Conservation (phyloP, 1,284 basidiomycete genomes). For the Garcileccinum viscosum region DNA sequence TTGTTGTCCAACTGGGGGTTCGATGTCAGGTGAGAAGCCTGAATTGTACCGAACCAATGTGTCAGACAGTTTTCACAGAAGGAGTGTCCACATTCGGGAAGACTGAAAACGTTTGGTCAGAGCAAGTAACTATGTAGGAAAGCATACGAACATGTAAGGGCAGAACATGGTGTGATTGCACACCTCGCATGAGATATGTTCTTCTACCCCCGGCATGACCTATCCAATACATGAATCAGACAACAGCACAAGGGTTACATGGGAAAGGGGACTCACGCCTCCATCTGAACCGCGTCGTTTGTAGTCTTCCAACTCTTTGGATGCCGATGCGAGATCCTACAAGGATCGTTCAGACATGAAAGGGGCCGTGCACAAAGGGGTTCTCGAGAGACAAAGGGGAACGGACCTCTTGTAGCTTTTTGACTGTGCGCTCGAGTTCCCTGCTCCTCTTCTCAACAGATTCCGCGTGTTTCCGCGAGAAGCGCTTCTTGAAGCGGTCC, state of each 20-base stretch:
- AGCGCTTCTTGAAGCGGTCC: slow-evolving; percentile 10
- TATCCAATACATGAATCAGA: slow-evolving; percentile 13
- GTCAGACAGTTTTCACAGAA: slow-evolving; percentile 69
- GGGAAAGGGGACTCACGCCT: neutral
- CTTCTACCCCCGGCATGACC: slow-evolving; percentile 48
- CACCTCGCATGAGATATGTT: slow-evolving; percentile 64
- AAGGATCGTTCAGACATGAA: neutral
- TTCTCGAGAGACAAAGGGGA: too few species aligned
- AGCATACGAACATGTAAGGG: slow-evolving; percentile 61
- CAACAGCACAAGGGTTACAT: neutral
- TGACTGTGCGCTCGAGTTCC: slow-evolving; percentile 26
- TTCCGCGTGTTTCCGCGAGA: slow-evolving; percentile 8
- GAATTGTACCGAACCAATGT: slow-evolving; percentile 68
- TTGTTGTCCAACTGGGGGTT: slow-evolving; percentile 54
- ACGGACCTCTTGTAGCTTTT: slow-evolving; percentile 30
- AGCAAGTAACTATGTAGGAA: neutral
- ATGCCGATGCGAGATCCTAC: neutral
- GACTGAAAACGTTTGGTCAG: slow-evolving; percentile 41
- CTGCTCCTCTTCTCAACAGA: slow-evolving; percentile 9
- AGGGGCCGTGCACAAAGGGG: neutral
- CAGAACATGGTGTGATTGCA: slow-evolving; percentile 67
- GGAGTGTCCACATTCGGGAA: slow-evolving; percentile 71
- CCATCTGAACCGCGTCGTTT: neutral
- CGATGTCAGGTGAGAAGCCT: slow-evolving; percentile 52
- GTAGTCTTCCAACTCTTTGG: too few species aligned